Evolutionary conservation across 345 rosid genomes (phyloP), one percentile per base, ranked within the genome.

Genomic region (Conringia planisiliqua): DNA sequence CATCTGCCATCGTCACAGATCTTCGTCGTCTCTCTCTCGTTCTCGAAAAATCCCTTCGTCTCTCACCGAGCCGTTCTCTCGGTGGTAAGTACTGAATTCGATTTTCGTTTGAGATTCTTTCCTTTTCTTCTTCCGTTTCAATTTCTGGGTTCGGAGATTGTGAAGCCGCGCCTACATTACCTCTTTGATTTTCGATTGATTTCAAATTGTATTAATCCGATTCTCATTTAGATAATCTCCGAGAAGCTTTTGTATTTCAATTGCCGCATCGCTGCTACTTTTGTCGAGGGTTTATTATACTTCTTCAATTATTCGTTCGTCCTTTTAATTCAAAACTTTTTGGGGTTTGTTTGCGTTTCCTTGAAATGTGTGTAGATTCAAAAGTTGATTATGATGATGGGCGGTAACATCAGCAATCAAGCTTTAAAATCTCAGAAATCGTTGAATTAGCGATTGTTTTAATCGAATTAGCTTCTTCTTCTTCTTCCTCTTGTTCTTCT

Each of bases 61-160:
- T 47, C 22, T 71, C 81, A 24, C 77, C 63, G 54, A 20, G 51
- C 42, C 54, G 11, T 78, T 78, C 68, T 72, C 73, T 71, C 81
- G 62, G 55, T 57, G 77, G 77, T 72, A 66, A 72, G 73, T 59
- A 10, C 72, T 20, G 8, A 14, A 10, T 62, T 29, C 33, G 20
- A 58, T 60, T 35, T 35, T 14, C 50, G n/a, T 52, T 22, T 9
- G 2, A 0, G 3, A 14, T 1, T 3, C 44, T 3, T 7, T 2
- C 0, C 10, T 32, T 11, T 17, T 10, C 26, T 58, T 47, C 2
- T 0, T 0, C 5, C 27, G 12, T 58, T 22, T 57, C 4, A 14
- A 24, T 46, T 67, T 67, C 29, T 22, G 12, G 32, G 12, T 42
- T 52, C 24, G 33, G 10, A 40, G 48, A 62, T 61, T 43, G 58